phyloP scores from a whole-genome alignment of 2,329 filamentous ascomycete species.

The Fusarium tanahbumbuense region DNA sequence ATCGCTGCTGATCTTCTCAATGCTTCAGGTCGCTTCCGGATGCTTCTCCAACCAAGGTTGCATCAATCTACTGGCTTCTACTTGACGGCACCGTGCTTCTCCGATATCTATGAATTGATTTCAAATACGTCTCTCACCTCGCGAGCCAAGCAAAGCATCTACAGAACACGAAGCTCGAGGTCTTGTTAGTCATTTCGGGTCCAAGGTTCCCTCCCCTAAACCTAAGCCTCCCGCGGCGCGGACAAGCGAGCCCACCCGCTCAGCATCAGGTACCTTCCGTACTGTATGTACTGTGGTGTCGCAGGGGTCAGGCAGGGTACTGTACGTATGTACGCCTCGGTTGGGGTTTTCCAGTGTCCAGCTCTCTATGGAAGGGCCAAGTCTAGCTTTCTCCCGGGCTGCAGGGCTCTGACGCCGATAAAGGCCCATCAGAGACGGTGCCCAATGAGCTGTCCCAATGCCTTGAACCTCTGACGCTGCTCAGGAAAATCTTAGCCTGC shows the following conservation, averaged over 20 bases:
- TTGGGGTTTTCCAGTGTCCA: slow-evolving; percentile 10
- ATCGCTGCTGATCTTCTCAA: slow-evolving; percentile 33
- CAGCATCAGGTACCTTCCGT: slow-evolving; percentile 2
- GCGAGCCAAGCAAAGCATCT: slow-evolving; percentile 3
- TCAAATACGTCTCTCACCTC: slow-evolving; percentile 27
- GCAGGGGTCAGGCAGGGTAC: background rate
- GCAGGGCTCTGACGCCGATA: slow-evolving; percentile 36
- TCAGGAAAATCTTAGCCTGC: slow-evolving; percentile 36
- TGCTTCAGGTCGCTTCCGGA: slow-evolving; percentile 30
- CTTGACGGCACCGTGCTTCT: background rate
- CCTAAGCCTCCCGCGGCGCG: slow-evolving; percentile 27
- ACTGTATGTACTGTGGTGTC: background rate
- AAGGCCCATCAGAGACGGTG: slow-evolving; percentile 18
- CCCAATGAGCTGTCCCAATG: slow-evolving; percentile 41
- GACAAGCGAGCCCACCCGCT: slow-evolving; percentile 31
- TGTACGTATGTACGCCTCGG: slow-evolving; percentile 19
- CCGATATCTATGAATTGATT: slow-evolving; percentile 10
- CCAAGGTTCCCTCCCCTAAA: slow-evolving; percentile 19
- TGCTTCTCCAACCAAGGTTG: slow-evolving; percentile 9
- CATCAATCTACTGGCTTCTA: background rate
- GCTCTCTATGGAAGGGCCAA: slow-evolving; percentile 21
- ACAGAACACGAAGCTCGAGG: slow-evolving; percentile 14
- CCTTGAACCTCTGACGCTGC: slow-evolving; percentile 26
- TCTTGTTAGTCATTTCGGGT: slow-evolving; percentile 1
- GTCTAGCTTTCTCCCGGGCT: slow-evolving; percentile 23